phyloP scores from a whole-genome alignment of 2,329 filamentous ascomycete species.

The Sclerotinia borealis region DNA sequence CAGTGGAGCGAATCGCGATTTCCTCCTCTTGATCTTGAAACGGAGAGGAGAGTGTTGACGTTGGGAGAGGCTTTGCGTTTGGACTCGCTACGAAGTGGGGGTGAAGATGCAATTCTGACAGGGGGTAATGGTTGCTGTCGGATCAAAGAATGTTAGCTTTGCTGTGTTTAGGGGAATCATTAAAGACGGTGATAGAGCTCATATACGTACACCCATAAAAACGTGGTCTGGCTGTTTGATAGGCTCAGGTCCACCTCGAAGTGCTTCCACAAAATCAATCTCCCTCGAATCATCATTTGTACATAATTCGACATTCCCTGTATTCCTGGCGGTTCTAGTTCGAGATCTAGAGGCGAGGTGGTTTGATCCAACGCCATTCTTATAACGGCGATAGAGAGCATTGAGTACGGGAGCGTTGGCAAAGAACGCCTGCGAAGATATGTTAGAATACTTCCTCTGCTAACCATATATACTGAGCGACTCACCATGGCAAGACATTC shows the following conservation, averaged over 20 bases:
- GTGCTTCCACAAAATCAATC: slow-evolving; percentile 1
- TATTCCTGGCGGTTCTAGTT: not conserved
- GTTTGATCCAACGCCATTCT: not conserved
- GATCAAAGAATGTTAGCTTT: not conserved
- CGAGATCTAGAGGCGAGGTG: not conserved
- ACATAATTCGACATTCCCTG: not conserved
- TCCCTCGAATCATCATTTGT: not conserved
- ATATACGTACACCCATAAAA: not conserved
- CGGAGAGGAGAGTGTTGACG: not conserved
- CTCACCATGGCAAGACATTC: slow-evolving; percentile 23
- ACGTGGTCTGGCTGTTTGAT: not conserved
- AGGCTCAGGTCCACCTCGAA: not conserved
- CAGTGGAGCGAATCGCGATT: not conserved
- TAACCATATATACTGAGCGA: not conserved
- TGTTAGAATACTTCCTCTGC: not conserved
- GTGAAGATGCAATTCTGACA: not conserved
- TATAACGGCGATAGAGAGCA: slow-evolving; percentile 18
- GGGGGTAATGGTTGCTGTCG: not conserved
- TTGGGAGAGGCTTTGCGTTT: not conserved
- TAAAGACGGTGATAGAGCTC: not conserved
- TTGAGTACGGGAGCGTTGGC: slow-evolving; percentile 25
- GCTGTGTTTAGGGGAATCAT: not conserved
- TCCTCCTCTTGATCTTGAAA: not conserved
- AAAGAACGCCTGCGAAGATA: slow-evolving; percentile 15
- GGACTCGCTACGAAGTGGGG: not conserved